Conservation (phyloP, 2,329 filamentous ascomycete species). For the Trichoderma citrinoviride region DNA sequence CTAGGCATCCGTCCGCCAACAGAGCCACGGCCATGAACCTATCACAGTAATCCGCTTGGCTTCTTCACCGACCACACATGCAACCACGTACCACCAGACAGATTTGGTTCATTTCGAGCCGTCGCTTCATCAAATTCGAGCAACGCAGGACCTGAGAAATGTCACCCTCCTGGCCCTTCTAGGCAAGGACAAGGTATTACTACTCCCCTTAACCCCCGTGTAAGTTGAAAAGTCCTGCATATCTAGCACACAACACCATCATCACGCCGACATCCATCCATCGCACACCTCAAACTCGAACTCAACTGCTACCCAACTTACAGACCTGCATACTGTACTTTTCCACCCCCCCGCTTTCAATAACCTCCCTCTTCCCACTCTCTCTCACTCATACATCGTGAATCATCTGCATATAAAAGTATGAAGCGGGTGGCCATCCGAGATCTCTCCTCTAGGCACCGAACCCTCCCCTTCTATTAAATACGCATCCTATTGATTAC, state of each 20-base stretch:
- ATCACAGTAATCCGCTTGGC: not conserved
- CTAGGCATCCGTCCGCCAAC: slow-evolving; percentile 9
- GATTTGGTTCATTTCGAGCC: not conserved
- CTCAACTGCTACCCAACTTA: not conserved
- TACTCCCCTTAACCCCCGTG: not conserved
- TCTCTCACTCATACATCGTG: too few species aligned
- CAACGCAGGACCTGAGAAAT: not conserved
- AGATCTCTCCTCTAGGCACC: slow-evolving; percentile 9
- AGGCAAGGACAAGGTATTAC: not conserved
- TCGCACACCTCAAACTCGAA: not conserved
- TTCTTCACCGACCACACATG: too few species aligned
- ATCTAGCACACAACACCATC: not conserved
- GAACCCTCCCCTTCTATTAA: not conserved
- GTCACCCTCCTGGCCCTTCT: not conserved
- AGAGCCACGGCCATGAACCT: slow-evolving; percentile 4
- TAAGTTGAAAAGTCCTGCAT: not conserved
- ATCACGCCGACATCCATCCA: not conserved
- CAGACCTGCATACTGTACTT: not conserved
- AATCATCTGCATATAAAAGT: not conserved
- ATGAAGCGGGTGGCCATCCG: not conserved
- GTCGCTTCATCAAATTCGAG: not conserved
- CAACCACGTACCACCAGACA: not conserved
- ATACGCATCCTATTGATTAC: not conserved
- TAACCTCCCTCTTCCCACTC: not conserved
- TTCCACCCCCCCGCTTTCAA: slow-evolving; percentile 5